Evolutionary conservation across 2,329 filamentous ascomycete genomes (phyloP).

Genomic region (Dothistroma pini): DNA sequence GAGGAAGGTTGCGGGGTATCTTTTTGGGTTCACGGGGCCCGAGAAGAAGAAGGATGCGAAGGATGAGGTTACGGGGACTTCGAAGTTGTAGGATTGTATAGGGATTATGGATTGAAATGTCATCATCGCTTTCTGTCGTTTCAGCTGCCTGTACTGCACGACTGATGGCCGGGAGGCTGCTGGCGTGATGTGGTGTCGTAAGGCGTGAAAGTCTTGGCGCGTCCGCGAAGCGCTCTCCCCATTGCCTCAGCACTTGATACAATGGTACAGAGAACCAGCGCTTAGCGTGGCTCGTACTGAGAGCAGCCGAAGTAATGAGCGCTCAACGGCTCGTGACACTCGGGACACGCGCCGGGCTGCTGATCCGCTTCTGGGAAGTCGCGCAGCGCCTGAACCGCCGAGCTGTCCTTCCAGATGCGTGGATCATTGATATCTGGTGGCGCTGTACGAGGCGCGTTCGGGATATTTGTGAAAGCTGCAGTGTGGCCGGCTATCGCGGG

Average conservation of each 20-base stretch:
- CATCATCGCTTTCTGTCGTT: not conserved
- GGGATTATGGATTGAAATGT: not conserved
- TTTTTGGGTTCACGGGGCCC: slow-evolving; percentile 53
- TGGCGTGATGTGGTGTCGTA: not conserved
- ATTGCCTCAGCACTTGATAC: not conserved
- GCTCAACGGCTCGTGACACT: not conserved
- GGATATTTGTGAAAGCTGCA: not conserved
- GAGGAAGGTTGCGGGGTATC: slow-evolving; percentile 59
- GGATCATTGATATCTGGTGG: not conserved
- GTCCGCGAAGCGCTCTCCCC: not conserved
- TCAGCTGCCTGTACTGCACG: too few species aligned
- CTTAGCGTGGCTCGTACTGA: not conserved
- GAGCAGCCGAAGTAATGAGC: not conserved
- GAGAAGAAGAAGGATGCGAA: slow-evolving; percentile 24
- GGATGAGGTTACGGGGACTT: slow-evolving; percentile 8
- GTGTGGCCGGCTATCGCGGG: not conserved
- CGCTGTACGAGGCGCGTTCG: not conserved
- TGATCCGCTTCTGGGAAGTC: not conserved
- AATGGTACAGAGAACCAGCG: not conserved
- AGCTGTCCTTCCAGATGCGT: not conserved
- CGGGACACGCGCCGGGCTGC: not conserved
- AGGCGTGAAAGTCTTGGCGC: not conserved
- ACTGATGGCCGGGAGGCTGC: not conserved
- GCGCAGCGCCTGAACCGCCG: not conserved
- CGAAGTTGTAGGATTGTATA: not conserved